These are phyloP conservation scores for Bimuria novae-zelandiae DNA, from an alignment of 2,329 filamentous ascomycete species.

Conservation along the genomic window DNA sequence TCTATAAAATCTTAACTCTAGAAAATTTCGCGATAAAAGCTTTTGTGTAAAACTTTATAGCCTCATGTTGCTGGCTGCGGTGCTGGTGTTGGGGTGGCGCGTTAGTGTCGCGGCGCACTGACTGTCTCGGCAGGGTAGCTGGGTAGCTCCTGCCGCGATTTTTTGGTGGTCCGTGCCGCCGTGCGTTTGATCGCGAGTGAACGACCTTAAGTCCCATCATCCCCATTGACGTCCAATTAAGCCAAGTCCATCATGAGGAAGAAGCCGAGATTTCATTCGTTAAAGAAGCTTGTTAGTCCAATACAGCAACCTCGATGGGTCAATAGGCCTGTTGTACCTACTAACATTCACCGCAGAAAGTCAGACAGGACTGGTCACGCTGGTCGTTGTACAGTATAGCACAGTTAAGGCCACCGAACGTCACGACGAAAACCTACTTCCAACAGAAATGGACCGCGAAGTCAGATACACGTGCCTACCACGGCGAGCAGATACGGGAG, in stretches of 20 bases:
- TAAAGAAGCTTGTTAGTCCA: slow-evolving; percentile 65
- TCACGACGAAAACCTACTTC: slow-evolving; percentile 71
- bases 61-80: too few relatives aligned
- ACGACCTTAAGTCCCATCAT: slow-evolving; percentile 7
- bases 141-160: slow-evolving; percentile 10
- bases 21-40: too few relatives aligned
- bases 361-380: slow-evolving; percentile 97
- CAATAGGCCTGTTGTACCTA: background rate
- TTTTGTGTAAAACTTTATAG: too few relatives aligned
- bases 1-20: too few relatives aligned
- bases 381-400: slow-evolving; percentile 92
- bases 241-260: slow-evolving; percentile 49
- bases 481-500: slow-evolving; percentile 93
- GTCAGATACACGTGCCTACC: slow-evolving; percentile 79
- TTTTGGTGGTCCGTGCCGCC: slow-evolving; percentile 3
- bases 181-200: background rate
- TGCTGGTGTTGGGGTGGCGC: too few relatives aligned
- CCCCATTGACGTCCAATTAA: slow-evolving; percentile 14
- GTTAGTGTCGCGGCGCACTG: too few relatives aligned
- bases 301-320: background rate
- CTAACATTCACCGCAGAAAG: slow-evolving; percentile 65
- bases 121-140: too few relatives aligned
- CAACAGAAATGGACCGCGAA: slow-evolving; percentile 98
- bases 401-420: slow-evolving; percentile 54
- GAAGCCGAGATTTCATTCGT: slow-evolving; percentile 64